Evolutionary conservation across 2,329 filamentous ascomycete species (phyloP).

Genomic region (Dothiorella sarmentorum): DNA sequence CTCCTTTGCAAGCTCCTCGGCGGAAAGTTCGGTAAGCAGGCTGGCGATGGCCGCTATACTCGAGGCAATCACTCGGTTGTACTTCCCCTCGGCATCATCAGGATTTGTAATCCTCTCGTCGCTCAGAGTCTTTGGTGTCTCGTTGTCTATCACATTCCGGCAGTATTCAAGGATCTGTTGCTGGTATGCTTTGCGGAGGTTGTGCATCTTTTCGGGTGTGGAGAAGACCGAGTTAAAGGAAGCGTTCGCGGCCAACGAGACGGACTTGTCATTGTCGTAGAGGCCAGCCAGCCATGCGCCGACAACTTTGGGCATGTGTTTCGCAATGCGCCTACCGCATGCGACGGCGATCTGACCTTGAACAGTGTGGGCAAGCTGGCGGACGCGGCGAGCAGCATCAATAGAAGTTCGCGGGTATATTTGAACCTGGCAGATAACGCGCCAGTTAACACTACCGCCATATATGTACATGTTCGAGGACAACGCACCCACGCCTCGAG

Average conservation of each 20-base stretch:
- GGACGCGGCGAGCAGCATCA: slow-evolving; percentile 81
- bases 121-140: slow-evolving; percentile 78
- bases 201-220: slow-evolving; percentile 71
- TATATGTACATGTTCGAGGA: slow-evolving; percentile 30
- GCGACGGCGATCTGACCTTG: slow-evolving; percentile 61
- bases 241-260: slow-evolving; percentile 71
- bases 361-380: slow-evolving; percentile 76
- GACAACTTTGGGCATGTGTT: slow-evolving; percentile 70
- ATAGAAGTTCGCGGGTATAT: slow-evolving; percentile 87
- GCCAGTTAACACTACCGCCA: slow-evolving; percentile 35
- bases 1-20: slow-evolving; percentile 58
- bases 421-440: slow-evolving; percentile 59
- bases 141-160: slow-evolving; percentile 69
- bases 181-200: slow-evolving; percentile 81
- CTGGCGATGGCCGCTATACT: slow-evolving; percentile 54
- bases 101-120: slow-evolving; percentile 80
- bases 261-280: slow-evolving; percentile 78
- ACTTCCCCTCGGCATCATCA: slow-evolving; percentile 84
- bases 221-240: slow-evolving; percentile 73
- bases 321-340: slow-evolving; percentile 77
- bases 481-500: slow-evolving; percentile 79
- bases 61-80: slow-evolving; percentile 70
- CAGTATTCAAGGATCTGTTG: slow-evolving; percentile 77
- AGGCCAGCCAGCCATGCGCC: slow-evolving; percentile 88
- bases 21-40: slow-evolving; percentile 45